Percentiles rank a stretch among this genome's conserved stretches.
phyloP scores from a whole-genome alignment of 331 rosid genomes.

The Pyracantha coccinea region DNA sequence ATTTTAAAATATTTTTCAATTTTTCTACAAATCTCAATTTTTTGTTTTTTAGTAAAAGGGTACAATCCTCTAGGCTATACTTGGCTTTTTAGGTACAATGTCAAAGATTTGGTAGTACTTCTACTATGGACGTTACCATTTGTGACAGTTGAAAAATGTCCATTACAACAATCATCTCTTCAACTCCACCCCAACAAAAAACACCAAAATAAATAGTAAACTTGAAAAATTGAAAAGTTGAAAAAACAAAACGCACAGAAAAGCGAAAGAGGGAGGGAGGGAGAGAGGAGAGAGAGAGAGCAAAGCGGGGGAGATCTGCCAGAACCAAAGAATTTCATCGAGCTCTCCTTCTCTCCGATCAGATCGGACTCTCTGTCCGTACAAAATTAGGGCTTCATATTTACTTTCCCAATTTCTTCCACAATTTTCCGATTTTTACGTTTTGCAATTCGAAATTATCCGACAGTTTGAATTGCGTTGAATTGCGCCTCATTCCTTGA shows the following conservation, averaged over 20 bases:
- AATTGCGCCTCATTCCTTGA: constrained; percentile 20
- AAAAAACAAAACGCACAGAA: background rate
- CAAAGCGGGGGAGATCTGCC: constrained; percentile 26
- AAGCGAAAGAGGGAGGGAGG: background rate
- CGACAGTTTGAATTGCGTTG: constrained; percentile 17
- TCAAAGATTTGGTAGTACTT: too few species aligned
- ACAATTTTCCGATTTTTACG: background rate
- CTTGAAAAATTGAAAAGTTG: background rate
- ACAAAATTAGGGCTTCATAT: background rate
- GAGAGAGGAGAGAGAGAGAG: background rate
- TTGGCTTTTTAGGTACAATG: too few species aligned
- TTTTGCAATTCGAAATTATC: constrained; percentile 4
- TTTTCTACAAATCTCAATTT: too few species aligned
- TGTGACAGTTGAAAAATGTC: too few species aligned
- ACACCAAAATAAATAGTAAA: background rate
- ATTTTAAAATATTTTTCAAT: too few species aligned
- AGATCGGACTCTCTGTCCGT: constrained; percentile 44
- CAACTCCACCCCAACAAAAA: background rate
- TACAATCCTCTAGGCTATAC: too few species aligned
- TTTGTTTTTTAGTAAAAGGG: too few species aligned
- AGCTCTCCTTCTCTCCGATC: constrained; percentile 59
- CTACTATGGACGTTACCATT: too few species aligned
- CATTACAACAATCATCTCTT: background rate
- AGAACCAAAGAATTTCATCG: constrained; percentile 8
- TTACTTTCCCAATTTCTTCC: background rate